Base-by-base conservation (phyloP, 2,329 filamentous ascomycete species). In the Penicillium sp. region DNA sequence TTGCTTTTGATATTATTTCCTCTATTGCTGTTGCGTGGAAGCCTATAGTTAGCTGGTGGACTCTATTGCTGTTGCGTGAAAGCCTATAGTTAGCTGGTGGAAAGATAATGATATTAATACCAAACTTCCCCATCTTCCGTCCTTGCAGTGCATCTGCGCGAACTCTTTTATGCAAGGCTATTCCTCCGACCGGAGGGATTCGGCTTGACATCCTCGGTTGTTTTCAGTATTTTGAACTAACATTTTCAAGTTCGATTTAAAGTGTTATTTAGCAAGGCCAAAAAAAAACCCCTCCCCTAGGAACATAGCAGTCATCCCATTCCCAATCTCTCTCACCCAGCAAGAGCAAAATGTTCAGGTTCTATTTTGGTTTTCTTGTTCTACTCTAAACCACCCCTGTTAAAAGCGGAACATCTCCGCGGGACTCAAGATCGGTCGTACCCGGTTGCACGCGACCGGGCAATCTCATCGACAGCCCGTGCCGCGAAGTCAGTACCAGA, bases 401-500 rank as follows among this genome's bases (percentile, higher is more conserved):
- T 9, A 19, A 40, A 17, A 22, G 22, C 12, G 34, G 15, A 42
- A 47, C n/a, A 19, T 38, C 19, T 21, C 40, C 29, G 26, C 24
- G 28, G 26, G 17, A 26, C 21, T 49, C 48, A 56, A 33, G 56
- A 57, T 38, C 58, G 57, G 43, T 61, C 58, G 45, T 58, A 54
- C 12, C 55, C 57, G 8, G 54, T 55, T 13, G 50, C 26, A 8
- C 56, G 45, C 22, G 54, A 45, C 22, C 60, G 58, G 38, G 57
- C 26, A 49, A 60, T 57, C 47, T 63, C 62, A 31, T 63, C 57
- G 12, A 58, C 54, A 13, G 61, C 55, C 12, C 61, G 61, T n/a
- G 58, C 53, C 10, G 62, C 62, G 39, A 62, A 59, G n/a, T 66
- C 62, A 13, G 61, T 55, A 6, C 62, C 61, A 9, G 64, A 59